Evolutionary conservation across 2,329 filamentous ascomycete genomes (phyloP), one percentile per base, ranked within the genome.

Genomic region (Amphichorda felina): DNA sequence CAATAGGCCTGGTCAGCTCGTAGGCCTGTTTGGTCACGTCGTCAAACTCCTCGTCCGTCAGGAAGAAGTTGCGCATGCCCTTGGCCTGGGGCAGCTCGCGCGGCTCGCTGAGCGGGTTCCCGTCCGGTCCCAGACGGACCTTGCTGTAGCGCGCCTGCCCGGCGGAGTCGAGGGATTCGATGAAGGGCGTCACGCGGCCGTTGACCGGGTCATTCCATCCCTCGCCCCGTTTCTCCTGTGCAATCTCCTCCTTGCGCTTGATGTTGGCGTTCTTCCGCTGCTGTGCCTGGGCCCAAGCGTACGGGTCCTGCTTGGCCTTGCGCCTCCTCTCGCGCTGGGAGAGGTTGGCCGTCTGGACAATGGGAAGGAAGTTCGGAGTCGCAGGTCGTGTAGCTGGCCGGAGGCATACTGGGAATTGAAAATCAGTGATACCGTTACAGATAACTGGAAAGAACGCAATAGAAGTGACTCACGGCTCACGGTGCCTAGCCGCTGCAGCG

Each of bases 251-350:
- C 49, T 81, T 85, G 35, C 85, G 77, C 50, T 81, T 73, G 31
- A 89, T 56, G 53, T 94, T 94, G 45, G 82, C 84, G 9, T 81
- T 76, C 59, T 89, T 94, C 42, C 85, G 79, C 54, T 87, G 84
- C 49, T 82, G 75, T 22, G 84, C 79, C 58, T 93, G 85, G 3
- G 81, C 81, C 59, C 82, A 74, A 40, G 79, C 70, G 54, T 93
- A 95, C 1, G 87, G 87, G 48, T 96, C 86, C 51, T 75, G 73
- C 53, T 81, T 77, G 40, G 72, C 72, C 42, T 72, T 68, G 40
- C 73, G 70, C 54, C 77, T 77, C 60, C 73, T 73, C 45, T 82
- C 72, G 45, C 75, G 68, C 35, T 62, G 61, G 27, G 75, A 74
- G 16, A 79, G 54, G 45, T 73, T 75, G 34, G 82, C 79, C 42